Percentiles rank a stretch among this genome's conserved stretches.
These are phyloP conservation scores for Candida mesenterica DNA, from an alignment of 1,139 yeast species.

Conservation along the genomic window DNA sequence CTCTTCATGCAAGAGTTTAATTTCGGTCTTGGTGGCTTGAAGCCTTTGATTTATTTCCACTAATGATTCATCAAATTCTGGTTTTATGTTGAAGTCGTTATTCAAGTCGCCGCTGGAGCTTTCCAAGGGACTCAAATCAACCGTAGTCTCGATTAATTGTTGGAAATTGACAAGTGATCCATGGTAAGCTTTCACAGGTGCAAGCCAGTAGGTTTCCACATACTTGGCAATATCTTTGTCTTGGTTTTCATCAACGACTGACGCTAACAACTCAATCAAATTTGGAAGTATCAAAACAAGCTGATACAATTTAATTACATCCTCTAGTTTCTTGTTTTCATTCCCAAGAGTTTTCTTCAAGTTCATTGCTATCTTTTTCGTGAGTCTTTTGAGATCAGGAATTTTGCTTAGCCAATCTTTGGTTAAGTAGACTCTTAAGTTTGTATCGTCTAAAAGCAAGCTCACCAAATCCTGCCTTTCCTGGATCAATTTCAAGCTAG, in stretches of 20 bases:
- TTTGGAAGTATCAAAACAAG: conserved; percentile 70
- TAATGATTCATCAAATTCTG: conserved; percentile 83
- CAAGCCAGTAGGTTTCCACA: conserved; percentile 48
- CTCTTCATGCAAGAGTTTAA: conserved; percentile 58
- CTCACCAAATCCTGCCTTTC: conserved; percentile 75
- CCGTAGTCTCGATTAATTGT: conserved; percentile 88
- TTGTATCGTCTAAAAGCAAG: conserved; percentile 66
- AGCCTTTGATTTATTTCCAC: conserved; percentile 58
- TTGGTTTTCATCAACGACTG: conserved; percentile 29
- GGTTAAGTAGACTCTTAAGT: conserved; percentile 62
- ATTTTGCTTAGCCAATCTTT: conserved; percentile 67
- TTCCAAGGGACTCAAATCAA: conserved; percentile 80
- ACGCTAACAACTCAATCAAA: conserved; percentile 49
- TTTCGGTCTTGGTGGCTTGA: conserved; percentile 52
- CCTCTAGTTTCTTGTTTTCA: conserved; percentile 63
- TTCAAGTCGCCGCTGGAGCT: conserved; percentile 41
- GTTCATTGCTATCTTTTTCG: conserved; percentile 57
- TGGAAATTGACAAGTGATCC: conserved; percentile 63
- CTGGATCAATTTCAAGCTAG: conserved; percentile 56
- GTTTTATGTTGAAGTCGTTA: conserved; percentile 77
- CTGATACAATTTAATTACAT: conserved; percentile 88
- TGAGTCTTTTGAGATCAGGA: conserved; percentile 78
- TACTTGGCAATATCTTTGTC: conserved; percentile 18
- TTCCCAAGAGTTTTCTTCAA: conserved; percentile 34
- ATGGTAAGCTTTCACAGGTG: conserved; percentile 50